Conservation (phyloP, 768 basidiomycete genomes). For the Exsudoporus frostii region DNA sequence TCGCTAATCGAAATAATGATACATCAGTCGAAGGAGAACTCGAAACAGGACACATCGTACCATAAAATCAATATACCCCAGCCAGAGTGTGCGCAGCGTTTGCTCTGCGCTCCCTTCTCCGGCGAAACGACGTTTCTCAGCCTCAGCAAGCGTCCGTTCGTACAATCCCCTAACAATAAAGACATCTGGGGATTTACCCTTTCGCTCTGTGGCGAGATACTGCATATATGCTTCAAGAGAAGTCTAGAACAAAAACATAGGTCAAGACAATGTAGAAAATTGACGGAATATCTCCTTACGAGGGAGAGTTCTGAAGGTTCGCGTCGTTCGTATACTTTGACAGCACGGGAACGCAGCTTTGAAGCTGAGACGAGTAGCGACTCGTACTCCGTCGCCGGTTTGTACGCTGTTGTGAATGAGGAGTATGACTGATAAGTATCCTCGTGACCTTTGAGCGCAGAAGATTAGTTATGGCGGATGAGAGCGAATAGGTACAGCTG, state of each 20-base stretch:
- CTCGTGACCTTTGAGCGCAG: conserved; percentile 57
- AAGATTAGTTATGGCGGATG: not conserved
- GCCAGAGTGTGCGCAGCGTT: conserved; percentile 65
- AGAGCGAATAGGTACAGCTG: not conserved
- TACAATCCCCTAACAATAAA: conserved; percentile 57
- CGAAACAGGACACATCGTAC: conserved; percentile 38
- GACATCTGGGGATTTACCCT: conserved; percentile 55
- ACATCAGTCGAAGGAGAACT: not conserved
- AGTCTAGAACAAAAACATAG: conserved; percentile 11
- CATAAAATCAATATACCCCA: conserved; percentile 65
- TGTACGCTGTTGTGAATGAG: conserved; percentile 78
- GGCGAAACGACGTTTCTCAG: conserved; percentile 54
- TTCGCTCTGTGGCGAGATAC: conserved; percentile 63
- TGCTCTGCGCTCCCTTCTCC: conserved; percentile 58
- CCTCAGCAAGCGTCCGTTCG: conserved; percentile 75
- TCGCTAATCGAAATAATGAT: not conserved
- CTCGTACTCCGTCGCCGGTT: conserved; percentile 77
- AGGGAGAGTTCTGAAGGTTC: conserved; percentile 60
- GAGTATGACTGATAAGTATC: conserved; percentile 86
- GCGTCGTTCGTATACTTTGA: conserved; percentile 58
- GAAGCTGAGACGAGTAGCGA: conserved; percentile 71
- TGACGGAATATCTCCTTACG: conserved; percentile 37
- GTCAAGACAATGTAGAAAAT: conserved; percentile 8
- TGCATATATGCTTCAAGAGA: conserved; percentile 61
- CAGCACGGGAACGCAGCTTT: conserved; percentile 58